A percentile compares a stretch with the other conserved stretches of the same genome.
phyloP scores from a whole-genome alignment of 148 eudicot species.

The Pouteria glomerata region DNA sequence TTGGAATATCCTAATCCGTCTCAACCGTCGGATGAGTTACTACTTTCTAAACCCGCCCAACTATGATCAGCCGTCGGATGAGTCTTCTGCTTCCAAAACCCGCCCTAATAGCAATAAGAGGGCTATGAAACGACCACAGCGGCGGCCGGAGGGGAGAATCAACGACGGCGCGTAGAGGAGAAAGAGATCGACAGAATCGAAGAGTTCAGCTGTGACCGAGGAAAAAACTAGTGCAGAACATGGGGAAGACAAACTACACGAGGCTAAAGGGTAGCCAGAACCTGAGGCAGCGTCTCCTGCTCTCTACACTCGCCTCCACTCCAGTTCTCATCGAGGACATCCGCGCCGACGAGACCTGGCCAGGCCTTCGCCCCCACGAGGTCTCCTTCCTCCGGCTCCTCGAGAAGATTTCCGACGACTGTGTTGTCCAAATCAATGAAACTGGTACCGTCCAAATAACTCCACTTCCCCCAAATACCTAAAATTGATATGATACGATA shows the following conservation, averaged over 20 bases:
- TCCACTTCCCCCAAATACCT: background rate
- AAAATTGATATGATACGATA: background rate
- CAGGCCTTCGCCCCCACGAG: slow-evolving; percentile 80
- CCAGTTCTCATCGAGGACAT: slow-evolving; percentile 70
- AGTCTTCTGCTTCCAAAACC: too few relatives aligned
- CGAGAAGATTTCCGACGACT: slow-evolving; percentile 64
- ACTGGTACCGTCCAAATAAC: slow-evolving; percentile 38
- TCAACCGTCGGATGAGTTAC: too few relatives aligned
- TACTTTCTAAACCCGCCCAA: too few relatives aligned
- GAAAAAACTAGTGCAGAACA: slow-evolving; percentile 1
- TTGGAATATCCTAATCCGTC: too few relatives aligned
- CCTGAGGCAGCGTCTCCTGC: slow-evolving; percentile 54
- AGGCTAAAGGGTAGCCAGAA: slow-evolving; percentile 66
- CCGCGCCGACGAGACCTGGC: slow-evolving; percentile 55
- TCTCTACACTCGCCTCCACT: slow-evolving; percentile 68
- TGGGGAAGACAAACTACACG: slow-evolving; percentile 54
- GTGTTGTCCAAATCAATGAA: slow-evolving; percentile 68
- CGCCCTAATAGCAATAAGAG: too few relatives aligned
- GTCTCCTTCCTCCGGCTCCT: slow-evolving; percentile 69
- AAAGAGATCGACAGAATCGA: background rate
- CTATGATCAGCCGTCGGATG: too few relatives aligned
- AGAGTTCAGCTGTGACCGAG: background rate
- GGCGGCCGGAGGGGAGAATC: too few relatives aligned
- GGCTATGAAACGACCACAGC: too few relatives aligned
- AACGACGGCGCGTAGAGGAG: too few relatives aligned